phyloP scores from a whole-genome alignment of 169 alveolate species.

The Cryptosporidium parvum region DNA sequence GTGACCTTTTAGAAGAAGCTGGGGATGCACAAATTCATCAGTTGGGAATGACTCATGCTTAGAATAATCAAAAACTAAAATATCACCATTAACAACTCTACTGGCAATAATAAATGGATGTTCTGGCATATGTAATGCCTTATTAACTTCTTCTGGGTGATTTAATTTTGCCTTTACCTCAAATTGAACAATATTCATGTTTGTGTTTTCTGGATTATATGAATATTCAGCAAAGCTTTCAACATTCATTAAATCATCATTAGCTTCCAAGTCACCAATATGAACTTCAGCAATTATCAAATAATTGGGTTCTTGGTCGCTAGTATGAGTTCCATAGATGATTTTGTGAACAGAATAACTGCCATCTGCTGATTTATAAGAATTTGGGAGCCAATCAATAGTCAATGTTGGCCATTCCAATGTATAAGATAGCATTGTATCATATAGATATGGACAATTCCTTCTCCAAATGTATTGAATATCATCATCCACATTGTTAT shows the following conservation, averaged over 20 bases:
- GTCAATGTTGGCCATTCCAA: constrained; percentile 98
- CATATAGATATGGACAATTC: constrained; percentile 95
- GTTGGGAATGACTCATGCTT: constrained; percentile 92
- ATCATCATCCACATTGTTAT: constrained; percentile 18
- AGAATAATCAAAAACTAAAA: constrained; percentile 91
- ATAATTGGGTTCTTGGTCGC: constrained; percentile 91
- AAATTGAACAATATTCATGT: constrained; percentile 78
- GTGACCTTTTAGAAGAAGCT: constrained; percentile 91
- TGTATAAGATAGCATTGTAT: constrained; percentile 91
- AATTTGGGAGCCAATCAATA: constrained; percentile 87
- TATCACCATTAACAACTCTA: constrained; percentile 90
- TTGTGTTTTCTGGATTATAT: constrained; percentile 71
- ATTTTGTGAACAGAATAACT: constrained; percentile 87
- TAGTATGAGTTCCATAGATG: constrained; percentile 93
- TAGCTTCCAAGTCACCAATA: constrained; percentile 77
- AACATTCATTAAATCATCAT: constrained; percentile 80
- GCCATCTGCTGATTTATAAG: constrained; percentile 80
- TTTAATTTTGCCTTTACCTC: constrained; percentile 86
- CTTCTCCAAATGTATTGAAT: constrained; percentile 91
- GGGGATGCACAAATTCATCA: constrained; percentile 89
- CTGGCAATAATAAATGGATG: constrained; percentile 91
- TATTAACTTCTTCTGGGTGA: constrained; percentile 78
- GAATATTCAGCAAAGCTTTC: constrained; percentile 85
- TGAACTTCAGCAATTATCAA: constrained; percentile 89
- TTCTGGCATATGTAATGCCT: constrained; percentile 92